A percentile compares a stretch with the other conserved stretches of the same genome.
Evolutionary conservation across 306 rosid genomes (phyloP).

Genomic region (Parietaria judaica): DNA sequence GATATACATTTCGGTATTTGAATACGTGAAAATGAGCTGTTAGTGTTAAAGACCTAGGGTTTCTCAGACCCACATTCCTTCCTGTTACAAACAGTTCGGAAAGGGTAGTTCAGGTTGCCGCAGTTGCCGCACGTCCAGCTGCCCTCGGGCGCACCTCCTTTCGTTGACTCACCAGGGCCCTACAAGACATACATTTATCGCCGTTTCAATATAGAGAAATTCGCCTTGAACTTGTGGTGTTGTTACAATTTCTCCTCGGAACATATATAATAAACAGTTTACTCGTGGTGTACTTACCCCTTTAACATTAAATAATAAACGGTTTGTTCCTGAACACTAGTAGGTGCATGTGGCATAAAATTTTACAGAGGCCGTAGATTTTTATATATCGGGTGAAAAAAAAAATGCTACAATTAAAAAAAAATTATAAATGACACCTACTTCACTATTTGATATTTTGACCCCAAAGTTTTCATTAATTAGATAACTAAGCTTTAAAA

Average conservation of each 20-base stretch:
- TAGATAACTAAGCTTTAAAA: too few relatives aligned
- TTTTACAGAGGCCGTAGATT: too few relatives aligned
- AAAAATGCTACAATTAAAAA: too few relatives aligned
- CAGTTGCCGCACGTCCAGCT: constrained; percentile 40
- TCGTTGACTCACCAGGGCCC: constrained; percentile 23
- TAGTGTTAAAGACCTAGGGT: constrained; percentile 26
- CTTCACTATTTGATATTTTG: too few relatives aligned
- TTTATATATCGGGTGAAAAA: too few relatives aligned
- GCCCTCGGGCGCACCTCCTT: constrained; percentile 31
- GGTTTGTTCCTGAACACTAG: too few relatives aligned
- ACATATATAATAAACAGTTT: not conserved
- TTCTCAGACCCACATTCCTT: constrained; percentile 37
- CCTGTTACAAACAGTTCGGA: constrained; percentile 36
- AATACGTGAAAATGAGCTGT: not conserved
- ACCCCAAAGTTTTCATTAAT: too few relatives aligned
- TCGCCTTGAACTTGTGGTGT: not conserved
- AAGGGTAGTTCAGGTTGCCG: constrained; percentile 42
- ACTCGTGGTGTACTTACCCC: too few relatives aligned
- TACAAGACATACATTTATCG: constrained; percentile 6
- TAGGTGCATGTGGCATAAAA: too few relatives aligned
- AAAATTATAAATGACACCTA: too few relatives aligned
- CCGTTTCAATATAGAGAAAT: not conserved
- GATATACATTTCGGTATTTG: constrained; percentile 11
- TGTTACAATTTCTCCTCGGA: not conserved
- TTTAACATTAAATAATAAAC: too few relatives aligned